Evolutionary conservation across 352 stramenopile species (phyloP), one percentile per base, ranked within the genome.

Genomic region (Salisapilia sapeloensis): DNA sequence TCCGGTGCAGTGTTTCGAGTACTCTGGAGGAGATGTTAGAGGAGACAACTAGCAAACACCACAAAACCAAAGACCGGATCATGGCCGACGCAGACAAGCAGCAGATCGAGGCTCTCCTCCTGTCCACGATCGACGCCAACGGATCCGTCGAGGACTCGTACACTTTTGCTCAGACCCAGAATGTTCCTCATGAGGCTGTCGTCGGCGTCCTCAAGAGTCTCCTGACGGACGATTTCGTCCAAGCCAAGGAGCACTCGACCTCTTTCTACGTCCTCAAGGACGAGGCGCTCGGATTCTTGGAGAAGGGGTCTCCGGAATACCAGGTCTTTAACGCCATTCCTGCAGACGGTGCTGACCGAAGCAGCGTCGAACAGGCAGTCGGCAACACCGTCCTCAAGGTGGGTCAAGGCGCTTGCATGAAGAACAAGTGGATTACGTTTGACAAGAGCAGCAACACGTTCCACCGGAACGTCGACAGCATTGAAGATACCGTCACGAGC

Each of bases 361-460:
- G 62, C 26, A 62, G 71, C 17, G 53, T 97, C 17, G 69, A 97
- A 45, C 40, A 53, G 13, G 54, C 54, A 2, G 72, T 97, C 4
- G 72, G 79, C 17, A 76, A 84, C 14, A 56, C 84, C 15, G 67
- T 77, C 9, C 72, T 89, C 44, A 98, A 98, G 51, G 86, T 98
- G 50, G 94, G 92, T 8, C 86, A 97, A 49, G 87, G 86, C 38
- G 92, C 85, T 45, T 96, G 81, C 55, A 97, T 98, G 85, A 97
- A 97, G 64, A 96, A 97, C 62, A 96, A 94, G 48, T 98, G 93
- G 93, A 81, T 97, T 36, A 81, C 85, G 34, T 82, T 97, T 39
- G 82, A 97, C 57, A 91, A 92, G 45, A 63, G 67, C 17, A 61
- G 66, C n/a, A 70, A 63, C 14, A 89, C 92, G 46, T 61, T 96